These are phyloP conservation scores for Oryza nivara DNA, from an alignment of 176 grass and related monocot genomes.

Conservation along the genomic window DNA sequence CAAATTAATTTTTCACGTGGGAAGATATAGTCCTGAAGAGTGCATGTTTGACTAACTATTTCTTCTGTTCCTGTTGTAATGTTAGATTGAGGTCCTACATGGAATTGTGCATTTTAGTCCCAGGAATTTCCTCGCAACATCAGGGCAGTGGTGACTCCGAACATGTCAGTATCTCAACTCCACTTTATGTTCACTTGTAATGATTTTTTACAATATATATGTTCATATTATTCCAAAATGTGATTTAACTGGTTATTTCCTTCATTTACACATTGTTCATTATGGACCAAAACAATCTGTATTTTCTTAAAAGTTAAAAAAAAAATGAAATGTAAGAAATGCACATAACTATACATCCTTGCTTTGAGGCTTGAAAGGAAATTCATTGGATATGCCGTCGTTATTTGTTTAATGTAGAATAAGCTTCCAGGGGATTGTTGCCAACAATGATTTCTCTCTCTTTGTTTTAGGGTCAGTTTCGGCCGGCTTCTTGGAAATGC, in stretches of 20 bases:
- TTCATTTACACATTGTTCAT: background rate
- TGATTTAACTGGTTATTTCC: conserved; percentile 10
- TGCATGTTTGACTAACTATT: conserved; percentile 10
- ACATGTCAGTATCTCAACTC: conserved; percentile 53
- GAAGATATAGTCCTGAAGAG: conserved; percentile 13
- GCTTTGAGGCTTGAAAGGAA: background rate
- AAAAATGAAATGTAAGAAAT: background rate
- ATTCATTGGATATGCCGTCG: background rate
- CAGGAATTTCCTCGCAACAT: conserved; percentile 77
- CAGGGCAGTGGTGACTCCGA: conserved; percentile 54
- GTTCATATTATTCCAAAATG: conserved; percentile 14
- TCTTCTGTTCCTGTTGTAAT: conserved; percentile 31
- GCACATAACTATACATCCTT: conserved; percentile 16
- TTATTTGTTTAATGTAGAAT: conserved; percentile 18
- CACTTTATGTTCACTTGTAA: conserved; percentile 31
- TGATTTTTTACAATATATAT: conserved; percentile 20
- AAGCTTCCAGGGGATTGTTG: conserved; percentile 6
- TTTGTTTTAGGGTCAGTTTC: conserved; percentile 52
- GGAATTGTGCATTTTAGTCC: conserved; percentile 97
- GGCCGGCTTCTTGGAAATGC: conserved; percentile 94
- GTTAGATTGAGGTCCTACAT: conserved; percentile 93
- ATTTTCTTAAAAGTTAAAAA: background rate
- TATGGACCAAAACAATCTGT: background rate
- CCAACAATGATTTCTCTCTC: background rate
- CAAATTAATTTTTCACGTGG: conserved; percentile 10